These are phyloP conservation scores for Aureobasidium sp. DNA, from an alignment of 2,329 filamentous ascomycete species.

Conservation along the genomic window DNA sequence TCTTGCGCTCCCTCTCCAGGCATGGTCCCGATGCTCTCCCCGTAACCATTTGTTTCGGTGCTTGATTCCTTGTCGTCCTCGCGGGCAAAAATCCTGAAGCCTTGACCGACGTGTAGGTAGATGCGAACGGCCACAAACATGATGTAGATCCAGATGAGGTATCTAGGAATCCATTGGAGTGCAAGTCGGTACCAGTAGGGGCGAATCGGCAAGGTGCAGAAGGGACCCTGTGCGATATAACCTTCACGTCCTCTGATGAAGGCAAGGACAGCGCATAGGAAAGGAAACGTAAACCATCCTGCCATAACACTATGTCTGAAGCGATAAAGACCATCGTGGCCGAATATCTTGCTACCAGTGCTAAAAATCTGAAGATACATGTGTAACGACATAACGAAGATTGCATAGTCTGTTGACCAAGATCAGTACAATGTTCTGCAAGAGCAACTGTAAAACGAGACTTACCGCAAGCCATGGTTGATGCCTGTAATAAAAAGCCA, in stretches of 20 bases:
- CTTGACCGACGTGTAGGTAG: conserved; percentile 55
- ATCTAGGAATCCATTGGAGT: conserved; percentile 65
- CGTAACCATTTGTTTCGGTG: neutral
- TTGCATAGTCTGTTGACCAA: conserved; percentile 48
- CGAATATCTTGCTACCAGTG: conserved; percentile 33
- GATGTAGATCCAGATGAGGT: conserved; percentile 57
- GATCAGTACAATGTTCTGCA: neutral
- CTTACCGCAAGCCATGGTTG: conserved; percentile 56
- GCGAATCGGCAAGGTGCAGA: conserved; percentile 59
- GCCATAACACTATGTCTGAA: conserved; percentile 53
- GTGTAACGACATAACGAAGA: conserved; percentile 65
- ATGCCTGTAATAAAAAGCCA: conserved; percentile 58
- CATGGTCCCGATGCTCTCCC: neutral
- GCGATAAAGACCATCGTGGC: conserved; percentile 58
- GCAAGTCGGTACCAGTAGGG: conserved; percentile 61
- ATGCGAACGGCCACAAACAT: conserved; percentile 57
- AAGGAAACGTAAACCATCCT: conserved; percentile 49
- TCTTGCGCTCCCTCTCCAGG: neutral
- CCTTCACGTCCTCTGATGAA: conserved; percentile 48
- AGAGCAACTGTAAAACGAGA: neutral
- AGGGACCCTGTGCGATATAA: conserved; percentile 56
- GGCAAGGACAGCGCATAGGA: conserved; percentile 52
- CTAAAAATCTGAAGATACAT: conserved; percentile 63
- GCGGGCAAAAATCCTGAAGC: conserved; percentile 32
- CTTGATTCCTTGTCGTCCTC: conserved; percentile 20